A percentile compares a stretch with the other conserved stretches of the same genome.
These are phyloP conservation scores for Macroventuria anomochaeta DNA, from an alignment of 2,329 filamentous ascomycete genomes.

Conservation along the genomic window DNA sequence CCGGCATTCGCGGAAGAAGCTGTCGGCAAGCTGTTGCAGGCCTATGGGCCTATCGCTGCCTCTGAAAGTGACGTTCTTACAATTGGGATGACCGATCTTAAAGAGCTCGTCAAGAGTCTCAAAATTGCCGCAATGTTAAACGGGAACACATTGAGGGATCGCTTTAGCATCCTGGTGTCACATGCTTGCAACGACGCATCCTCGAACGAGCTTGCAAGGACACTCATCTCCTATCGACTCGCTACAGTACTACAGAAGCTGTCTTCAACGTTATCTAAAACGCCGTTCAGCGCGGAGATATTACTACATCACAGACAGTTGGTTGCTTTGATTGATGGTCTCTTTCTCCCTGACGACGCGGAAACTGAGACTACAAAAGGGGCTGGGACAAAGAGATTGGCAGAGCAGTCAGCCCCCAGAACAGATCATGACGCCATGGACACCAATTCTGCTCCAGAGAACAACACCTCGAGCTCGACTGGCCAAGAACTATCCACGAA, in stretches of 20 bases:
- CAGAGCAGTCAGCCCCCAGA: neutral
- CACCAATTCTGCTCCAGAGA: neutral
- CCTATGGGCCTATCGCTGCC: constrained; percentile 18
- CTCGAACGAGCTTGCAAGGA: constrained; percentile 26
- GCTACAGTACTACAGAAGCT: constrained; percentile 30
- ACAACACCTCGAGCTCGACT: neutral
- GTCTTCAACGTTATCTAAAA: constrained; percentile 21
- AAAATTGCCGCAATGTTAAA: constrained; percentile 37
- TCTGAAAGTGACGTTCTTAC: neutral
- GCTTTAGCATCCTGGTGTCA: constrained; percentile 40
- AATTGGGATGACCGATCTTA: constrained; percentile 1
- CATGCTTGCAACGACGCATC: constrained; percentile 31
- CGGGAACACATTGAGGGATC: constrained; percentile 35
- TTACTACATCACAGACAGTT: constrained; percentile 28
- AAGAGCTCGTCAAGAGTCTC: constrained; percentile 23
- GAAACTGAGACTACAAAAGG: neutral
- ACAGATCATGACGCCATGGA: neutral
- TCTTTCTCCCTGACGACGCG: constrained; percentile 11
- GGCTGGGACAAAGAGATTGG: neutral
- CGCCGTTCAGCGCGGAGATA: constrained; percentile 33
- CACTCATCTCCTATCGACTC: constrained; percentile 43
- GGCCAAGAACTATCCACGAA: neutral
- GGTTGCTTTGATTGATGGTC: constrained; percentile 25
- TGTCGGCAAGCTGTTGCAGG: constrained; percentile 27
- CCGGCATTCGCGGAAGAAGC: constrained; percentile 32